Conservation (phyloP, 2,329 filamentous ascomycete genomes). For the Tolypocladium cylindrosporum region DNA sequence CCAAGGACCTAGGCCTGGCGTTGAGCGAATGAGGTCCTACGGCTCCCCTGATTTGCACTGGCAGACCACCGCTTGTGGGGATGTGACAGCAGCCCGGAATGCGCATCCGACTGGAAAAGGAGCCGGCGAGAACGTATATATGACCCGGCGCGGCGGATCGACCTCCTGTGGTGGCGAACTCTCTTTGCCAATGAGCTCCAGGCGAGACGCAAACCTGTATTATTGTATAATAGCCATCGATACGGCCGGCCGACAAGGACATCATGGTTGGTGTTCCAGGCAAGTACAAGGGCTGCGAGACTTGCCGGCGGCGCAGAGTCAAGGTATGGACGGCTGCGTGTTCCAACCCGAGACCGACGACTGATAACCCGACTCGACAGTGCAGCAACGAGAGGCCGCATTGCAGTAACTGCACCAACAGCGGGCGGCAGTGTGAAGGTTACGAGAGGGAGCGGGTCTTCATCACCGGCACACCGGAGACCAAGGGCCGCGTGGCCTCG, state of each 20-base stretch:
- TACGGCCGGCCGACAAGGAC: background rate
- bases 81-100: background rate
- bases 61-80: constrained; percentile 2
- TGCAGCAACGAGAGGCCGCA: constrained; percentile 52
- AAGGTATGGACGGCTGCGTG: constrained; percentile 32
- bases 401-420: constrained; percentile 50
- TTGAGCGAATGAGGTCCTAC: background rate
- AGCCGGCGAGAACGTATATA: constrained; percentile 2
- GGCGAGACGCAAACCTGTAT: background rate
- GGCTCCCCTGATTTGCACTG: background rate
- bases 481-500: constrained; percentile 45
- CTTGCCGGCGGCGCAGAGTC: constrained; percentile 47
- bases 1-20: background rate
- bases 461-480: constrained; percentile 48
- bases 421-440: constrained; percentile 47
- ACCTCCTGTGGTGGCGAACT: background rate
- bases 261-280: constrained; percentile 52
- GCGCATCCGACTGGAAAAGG: background rate
- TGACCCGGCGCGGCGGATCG: background rate
- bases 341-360: background rate
- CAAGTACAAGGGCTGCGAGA: constrained; percentile 56
- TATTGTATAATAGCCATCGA: background rate
- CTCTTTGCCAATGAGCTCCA: background rate
- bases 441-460: constrained; percentile 55
- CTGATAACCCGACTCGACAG: constrained; percentile 21